phyloP scores from a whole-genome alignment of 176 grass and related monocot genomes.

The Carex pumila region DNA sequence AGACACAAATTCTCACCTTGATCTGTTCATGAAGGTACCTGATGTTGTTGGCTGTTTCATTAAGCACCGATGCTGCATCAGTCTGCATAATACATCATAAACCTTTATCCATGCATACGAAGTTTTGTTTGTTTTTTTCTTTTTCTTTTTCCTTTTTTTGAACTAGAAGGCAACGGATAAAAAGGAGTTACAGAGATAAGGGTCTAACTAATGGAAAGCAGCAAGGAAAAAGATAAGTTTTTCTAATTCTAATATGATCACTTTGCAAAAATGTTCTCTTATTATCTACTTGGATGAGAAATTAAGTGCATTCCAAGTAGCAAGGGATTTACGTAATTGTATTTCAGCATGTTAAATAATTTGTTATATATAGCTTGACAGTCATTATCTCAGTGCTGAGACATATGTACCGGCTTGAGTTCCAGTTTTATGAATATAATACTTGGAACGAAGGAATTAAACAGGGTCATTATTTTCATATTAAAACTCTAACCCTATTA shows the following conservation, averaged over 20 bases:
- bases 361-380: neutral
- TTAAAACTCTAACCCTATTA: neutral
- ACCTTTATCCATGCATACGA: neutral
- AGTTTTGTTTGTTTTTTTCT: neutral
- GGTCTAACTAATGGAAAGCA: neutral
- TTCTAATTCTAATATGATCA: neutral
- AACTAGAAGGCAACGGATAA: neutral
- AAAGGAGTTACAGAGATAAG: neutral
- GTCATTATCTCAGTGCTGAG: neutral
- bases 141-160: neutral
- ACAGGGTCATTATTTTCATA: neutral
- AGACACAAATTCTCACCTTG: constrained; percentile 1
- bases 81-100: neutral
- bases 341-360: neutral
- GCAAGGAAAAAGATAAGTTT: neutral
- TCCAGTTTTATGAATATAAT: neutral
- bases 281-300: neutral
- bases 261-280: neutral
- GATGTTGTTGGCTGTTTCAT: constrained; percentile 9
- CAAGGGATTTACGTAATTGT: neutral
- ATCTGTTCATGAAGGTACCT: constrained; percentile 20
- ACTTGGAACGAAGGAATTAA: neutral
- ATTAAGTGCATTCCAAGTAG: neutral
- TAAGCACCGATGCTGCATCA: constrained; percentile 17
- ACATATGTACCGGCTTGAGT: neutral